Conservation (phyloP, 1,284 basidiomycete genomes). For the Fomes fomentarius region DNA sequence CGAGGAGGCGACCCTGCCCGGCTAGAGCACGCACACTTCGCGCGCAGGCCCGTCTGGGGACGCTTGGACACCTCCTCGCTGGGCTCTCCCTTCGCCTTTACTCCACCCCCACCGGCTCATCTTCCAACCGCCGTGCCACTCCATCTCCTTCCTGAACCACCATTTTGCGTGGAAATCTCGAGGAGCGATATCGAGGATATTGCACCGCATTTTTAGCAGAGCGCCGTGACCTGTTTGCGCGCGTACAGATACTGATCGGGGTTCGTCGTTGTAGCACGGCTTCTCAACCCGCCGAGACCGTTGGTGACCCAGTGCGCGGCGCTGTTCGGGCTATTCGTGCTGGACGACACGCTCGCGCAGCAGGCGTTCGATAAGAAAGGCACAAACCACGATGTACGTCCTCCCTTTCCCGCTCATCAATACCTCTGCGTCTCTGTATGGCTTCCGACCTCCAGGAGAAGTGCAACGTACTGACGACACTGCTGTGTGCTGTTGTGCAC, state of each 20-base stretch:
- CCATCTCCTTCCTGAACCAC: too few relatives aligned
- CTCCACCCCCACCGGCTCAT: background rate
- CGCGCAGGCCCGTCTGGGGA: too few relatives aligned
- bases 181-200: conserved; percentile 43
- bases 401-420: background rate
- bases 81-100: background rate
- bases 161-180: too few relatives aligned
- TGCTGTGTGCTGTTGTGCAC: too few relatives aligned
- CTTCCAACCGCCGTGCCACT: too few relatives aligned
- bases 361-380: conserved; percentile 76
- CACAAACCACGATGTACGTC: conserved; percentile 67
- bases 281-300: conserved; percentile 65
- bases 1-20: too few relatives aligned
- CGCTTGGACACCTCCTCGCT: background rate
- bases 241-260: background rate
- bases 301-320: conserved; percentile 67
- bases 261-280: conserved; percentile 45
- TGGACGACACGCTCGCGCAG: conserved; percentile 85
- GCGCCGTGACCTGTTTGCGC: conserved; percentile 27
- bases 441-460: too few relatives aligned
- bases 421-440: background rate
- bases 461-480: too few relatives aligned
- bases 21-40: background rate
- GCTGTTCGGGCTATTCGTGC: conserved; percentile 70
- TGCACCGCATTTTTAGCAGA: conserved; percentile 60